A percentile compares a stretch with the other conserved stretches of the same genome.
These are phyloP conservation scores for Neurospora tetraspora DNA, from an alignment of 495 filamentous ascomycete genomes.

Conservation along the genomic window DNA sequence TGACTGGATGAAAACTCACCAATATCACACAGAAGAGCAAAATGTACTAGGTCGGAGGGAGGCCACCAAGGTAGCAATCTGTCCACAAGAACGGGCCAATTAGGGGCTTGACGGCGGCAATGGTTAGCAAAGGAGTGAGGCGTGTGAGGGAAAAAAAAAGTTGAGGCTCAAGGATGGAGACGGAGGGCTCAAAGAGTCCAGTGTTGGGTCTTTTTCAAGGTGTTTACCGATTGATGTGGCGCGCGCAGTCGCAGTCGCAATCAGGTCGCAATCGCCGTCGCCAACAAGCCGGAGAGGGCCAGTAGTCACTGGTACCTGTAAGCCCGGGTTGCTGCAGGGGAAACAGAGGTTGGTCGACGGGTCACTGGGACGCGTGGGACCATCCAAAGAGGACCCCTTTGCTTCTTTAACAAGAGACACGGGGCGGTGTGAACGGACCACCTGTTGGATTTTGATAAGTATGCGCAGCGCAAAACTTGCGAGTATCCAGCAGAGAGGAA, in stretches of 20 bases:
- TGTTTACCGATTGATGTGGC: conserved; percentile 1
- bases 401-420: conserved; percentile 4
- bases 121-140: conserved; percentile 7
- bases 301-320: background rate
- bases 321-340: background rate
- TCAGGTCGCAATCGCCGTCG: background rate
- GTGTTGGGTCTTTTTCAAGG: background rate
- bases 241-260: background rate
- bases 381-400: conserved; percentile 10
- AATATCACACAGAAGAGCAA: conserved; percentile 39
- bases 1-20: conserved; percentile 37
- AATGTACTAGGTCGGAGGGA: conserved; percentile 3
- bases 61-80: conserved; percentile 15
- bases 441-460: background rate
- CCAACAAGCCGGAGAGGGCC: background rate
- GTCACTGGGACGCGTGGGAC: conserved; percentile 4
- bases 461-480: background rate
- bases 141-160: conserved; percentile 1
- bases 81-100: conserved; percentile 22
- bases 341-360: background rate
- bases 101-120: conserved; percentile 7
- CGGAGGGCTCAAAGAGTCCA: conserved; percentile 8
- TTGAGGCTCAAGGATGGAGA: conserved; percentile 22
- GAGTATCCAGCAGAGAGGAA: background rate
- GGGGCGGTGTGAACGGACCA: conserved; percentile 3